Evolutionary conservation across 2,329 filamentous ascomycete genomes (phyloP).

Genomic region (Cladosporium austrohemisphaericum): DNA sequence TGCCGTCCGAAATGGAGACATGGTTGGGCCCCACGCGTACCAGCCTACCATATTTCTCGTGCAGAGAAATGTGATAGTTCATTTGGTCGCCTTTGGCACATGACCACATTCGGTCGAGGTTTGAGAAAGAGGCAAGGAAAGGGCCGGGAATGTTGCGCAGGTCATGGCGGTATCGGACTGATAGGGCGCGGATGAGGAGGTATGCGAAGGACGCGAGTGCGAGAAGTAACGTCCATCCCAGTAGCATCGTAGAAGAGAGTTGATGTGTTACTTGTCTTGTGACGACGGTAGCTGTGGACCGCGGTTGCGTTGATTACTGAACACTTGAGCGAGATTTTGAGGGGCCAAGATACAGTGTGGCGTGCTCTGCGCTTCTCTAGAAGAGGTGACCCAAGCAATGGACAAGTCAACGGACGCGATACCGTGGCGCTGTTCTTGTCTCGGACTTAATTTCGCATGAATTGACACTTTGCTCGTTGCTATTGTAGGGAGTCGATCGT

Average conservation of each 20-base stretch:
- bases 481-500: no score
- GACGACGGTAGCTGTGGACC: neutral
- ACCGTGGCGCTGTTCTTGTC: no score
- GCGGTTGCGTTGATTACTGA: neutral
- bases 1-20: slow-evolving; percentile 66
- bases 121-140: slow-evolving; percentile 53
- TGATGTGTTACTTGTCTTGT: neutral
- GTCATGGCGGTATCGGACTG: slow-evolving; percentile 20
- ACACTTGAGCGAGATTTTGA: no score
- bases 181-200: neutral
- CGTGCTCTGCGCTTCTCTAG: no score
- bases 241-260: neutral
- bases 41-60: slow-evolving; percentile 65
- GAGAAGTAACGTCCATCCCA: neutral
- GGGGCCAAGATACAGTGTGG: no score
- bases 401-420: no score
- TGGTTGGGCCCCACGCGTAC: slow-evolving; percentile 74
- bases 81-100: slow-evolving; percentile 66
- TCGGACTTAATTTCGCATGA: no score
- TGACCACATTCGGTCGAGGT: slow-evolving; percentile 39
- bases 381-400: no score
- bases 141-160: slow-evolving; percentile 47
- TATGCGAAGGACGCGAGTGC: neutral
- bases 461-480: no score
- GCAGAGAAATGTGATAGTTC: slow-evolving; percentile 53